Conservation (phyloP, 2,329 filamentous ascomycete species). For the Penicillium oxalicum region DNA sequence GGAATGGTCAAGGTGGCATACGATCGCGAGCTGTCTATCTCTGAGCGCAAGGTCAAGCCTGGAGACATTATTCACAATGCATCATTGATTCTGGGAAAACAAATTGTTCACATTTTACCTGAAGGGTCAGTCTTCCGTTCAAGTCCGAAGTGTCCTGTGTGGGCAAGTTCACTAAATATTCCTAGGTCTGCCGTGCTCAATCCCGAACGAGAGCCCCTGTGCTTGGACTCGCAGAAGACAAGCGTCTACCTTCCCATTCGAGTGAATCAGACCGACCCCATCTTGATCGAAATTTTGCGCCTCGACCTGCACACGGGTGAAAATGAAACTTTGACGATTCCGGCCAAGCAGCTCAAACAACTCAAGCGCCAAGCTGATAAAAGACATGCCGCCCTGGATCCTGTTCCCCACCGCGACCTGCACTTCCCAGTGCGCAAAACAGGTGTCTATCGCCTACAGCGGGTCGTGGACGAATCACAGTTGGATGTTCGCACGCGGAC, state of each 20-base stretch:
- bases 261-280: constrained; percentile 88
- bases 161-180: constrained; percentile 21
- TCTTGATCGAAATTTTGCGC: constrained; percentile 80
- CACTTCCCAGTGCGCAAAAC: constrained; percentile 74
- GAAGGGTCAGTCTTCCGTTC: constrained; percentile 60
- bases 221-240: constrained; percentile 60
- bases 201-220: constrained; percentile 72
- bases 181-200: constrained; percentile 76
- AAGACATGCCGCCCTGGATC: constrained; percentile 43
- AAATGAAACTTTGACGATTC: constrained; percentile 74
- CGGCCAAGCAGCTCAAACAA: constrained; percentile 65
- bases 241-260: constrained; percentile 69
- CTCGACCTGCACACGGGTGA: constrained; percentile 74
- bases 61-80: constrained; percentile 83
- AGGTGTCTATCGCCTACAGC: constrained; percentile 77
- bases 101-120: constrained; percentile 95
- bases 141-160: not conserved
- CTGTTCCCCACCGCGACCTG: constrained; percentile 58
- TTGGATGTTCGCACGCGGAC: constrained; percentile 75
- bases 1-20: constrained; percentile 75
- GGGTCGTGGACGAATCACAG: constrained; percentile 87
- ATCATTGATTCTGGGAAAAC: constrained; percentile 88
- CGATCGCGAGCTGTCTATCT: constrained; percentile 86
- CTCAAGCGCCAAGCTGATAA: constrained; percentile 67
- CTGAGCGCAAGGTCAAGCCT: constrained; percentile 86